Percentiles rank a stretch among this genome's conserved stretches.
phyloP scores from a whole-genome alignment of 2,329 filamentous ascomycete species.

The Trichophyton schoenleinii region DNA sequence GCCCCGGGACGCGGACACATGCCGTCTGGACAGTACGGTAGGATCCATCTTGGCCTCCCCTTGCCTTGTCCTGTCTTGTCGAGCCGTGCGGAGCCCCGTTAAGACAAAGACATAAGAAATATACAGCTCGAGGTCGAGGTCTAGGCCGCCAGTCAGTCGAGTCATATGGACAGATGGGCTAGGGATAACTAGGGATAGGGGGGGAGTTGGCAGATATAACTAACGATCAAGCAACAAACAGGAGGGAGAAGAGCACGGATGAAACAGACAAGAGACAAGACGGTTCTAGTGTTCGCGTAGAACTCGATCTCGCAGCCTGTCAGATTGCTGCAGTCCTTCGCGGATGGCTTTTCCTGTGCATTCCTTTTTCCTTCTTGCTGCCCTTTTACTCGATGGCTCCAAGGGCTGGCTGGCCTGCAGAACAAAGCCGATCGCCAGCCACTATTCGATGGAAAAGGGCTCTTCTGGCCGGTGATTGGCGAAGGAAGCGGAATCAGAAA shows the following conservation, averaged over 20 bases:
- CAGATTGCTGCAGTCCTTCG: not conserved
- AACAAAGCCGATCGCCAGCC: not conserved
- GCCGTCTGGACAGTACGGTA: not conserved
- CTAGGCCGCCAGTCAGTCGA: no score
- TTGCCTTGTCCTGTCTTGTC: not conserved
- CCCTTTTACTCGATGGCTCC: not conserved
- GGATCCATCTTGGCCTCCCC: not conserved
- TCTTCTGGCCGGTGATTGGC: not conserved
- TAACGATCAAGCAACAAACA: not conserved
- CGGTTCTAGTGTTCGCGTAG: conserved; percentile 1
- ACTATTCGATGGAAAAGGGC: not conserved
- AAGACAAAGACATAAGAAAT: not conserved
- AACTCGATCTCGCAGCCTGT: conserved; percentile 3
- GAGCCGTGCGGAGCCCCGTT: not conserved
- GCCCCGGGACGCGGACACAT: not conserved
- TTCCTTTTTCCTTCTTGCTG: not conserved
- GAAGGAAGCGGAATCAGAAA: not conserved
- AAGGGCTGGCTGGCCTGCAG: not conserved
- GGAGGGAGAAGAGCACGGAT: not conserved
- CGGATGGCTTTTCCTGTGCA: not conserved
- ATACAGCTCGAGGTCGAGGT: no score
- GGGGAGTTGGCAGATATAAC: not conserved
- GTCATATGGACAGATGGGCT: not conserved
- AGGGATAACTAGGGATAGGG: no score
- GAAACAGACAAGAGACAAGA: not conserved